These are phyloP conservation scores for Zelonia costaricensis DNA, from an alignment of 208 protist species.

Conservation along the genomic window DNA sequence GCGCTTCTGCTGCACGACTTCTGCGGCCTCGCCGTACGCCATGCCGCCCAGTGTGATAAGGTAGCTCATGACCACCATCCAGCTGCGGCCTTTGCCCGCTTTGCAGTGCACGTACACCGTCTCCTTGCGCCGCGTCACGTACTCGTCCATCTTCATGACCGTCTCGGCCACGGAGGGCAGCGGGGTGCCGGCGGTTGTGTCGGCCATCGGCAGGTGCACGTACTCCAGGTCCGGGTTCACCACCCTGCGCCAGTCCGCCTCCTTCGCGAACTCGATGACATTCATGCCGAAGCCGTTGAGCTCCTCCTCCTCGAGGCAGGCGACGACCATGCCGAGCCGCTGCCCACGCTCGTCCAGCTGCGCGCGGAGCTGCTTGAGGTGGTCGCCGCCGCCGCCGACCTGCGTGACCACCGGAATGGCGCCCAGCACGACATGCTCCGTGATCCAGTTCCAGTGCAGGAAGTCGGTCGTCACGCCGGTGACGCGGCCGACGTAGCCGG, in stretches of 20 bases:
- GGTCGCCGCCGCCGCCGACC: conserved; percentile 79
- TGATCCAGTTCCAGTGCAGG: conserved; percentile 88
- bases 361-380: conserved; percentile 57
- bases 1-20: conserved; percentile 41
- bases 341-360: conserved; percentile 56
- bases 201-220: conserved; percentile 65
- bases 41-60: conserved; percentile 72
- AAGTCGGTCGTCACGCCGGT: conserved; percentile 70
- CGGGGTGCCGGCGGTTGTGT: conserved; percentile 60
- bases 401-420: conserved; percentile 83
- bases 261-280: conserved; percentile 76
- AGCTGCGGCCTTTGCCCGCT: conserved; percentile 87
- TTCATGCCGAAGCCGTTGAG: conserved; percentile 81
- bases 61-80: conserved; percentile 90
- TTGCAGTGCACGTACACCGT: conserved; percentile 91
- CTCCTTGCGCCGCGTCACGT: conserved; percentile 33
- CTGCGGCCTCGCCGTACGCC: conserved; percentile 50
- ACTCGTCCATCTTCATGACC: conserved; percentile 61
- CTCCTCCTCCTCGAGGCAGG: conserved; percentile 76
- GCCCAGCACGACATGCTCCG: conserved; percentile 72
- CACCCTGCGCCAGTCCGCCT: conserved; percentile 56
- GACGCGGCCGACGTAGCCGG: conserved; percentile 78
- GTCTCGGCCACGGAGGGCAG: conserved; percentile 52
- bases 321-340: conserved; percentile 75
- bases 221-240: conserved; percentile 57